A percentile compares a stretch with the other conserved stretches of the same genome.
These are phyloP conservation scores for Ganoderma resinaceum DNA, from an alignment of 1,284 basidiomycete species.

Conservation along the genomic window DNA sequence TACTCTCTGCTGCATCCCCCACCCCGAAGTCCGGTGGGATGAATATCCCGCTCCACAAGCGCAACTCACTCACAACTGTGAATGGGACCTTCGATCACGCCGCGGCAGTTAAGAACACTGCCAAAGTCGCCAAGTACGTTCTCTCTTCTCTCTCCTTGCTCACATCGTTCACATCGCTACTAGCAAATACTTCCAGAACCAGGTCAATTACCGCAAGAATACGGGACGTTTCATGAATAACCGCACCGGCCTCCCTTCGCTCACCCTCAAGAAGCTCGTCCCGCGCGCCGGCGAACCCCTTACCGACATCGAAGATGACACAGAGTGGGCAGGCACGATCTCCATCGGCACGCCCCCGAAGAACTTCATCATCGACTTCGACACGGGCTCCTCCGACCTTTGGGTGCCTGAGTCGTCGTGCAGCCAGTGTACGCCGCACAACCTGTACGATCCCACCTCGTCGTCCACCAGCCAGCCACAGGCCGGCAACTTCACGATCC, in stretches of 20 bases:
- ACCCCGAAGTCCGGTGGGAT: constrained; percentile 10
- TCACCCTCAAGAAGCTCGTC: constrained; percentile 10
- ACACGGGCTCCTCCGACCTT: constrained; percentile 47
- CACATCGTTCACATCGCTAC: neutral
- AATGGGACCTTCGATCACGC: constrained; percentile 32
- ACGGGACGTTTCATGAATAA: constrained; percentile 7
- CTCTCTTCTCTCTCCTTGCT: neutral
- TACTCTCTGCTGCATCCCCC: constrained; percentile 22
- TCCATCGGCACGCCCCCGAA: constrained; percentile 30
- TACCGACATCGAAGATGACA: constrained; percentile 19
- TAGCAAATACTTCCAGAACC: constrained; percentile 1
- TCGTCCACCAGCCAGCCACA: constrained; percentile 40
- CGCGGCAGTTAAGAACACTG: constrained; percentile 17
- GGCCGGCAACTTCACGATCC: constrained; percentile 40
- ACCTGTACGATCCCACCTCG: constrained; percentile 38
- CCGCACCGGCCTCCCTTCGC: constrained; percentile 5
- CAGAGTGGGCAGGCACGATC: constrained; percentile 32
- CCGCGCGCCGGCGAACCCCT: constrained; percentile 23
- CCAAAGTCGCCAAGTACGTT: constrained; percentile 25
- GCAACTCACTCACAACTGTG: constrained; percentile 22
- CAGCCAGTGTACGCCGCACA: constrained; percentile 41
- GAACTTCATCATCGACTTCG: constrained; percentile 33
- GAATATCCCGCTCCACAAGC: constrained; percentile 27
- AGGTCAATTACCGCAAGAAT: constrained; percentile 26
- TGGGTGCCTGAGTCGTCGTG: constrained; percentile 49